Evolutionary conservation across 176 grass and related monocot species (phyloP).

Genomic region (Aechmea fasciata): DNA sequence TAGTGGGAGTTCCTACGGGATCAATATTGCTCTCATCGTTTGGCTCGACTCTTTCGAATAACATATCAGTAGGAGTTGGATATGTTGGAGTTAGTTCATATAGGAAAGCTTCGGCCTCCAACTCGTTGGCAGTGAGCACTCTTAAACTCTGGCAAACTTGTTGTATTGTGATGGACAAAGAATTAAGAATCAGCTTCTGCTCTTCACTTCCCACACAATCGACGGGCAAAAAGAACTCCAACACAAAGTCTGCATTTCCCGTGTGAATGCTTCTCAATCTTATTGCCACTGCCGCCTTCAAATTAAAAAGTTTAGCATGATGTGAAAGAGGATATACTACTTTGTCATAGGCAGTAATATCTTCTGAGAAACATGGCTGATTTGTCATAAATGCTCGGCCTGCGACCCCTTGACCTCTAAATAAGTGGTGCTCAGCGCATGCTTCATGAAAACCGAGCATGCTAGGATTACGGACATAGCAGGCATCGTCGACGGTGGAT

Average conservation of each 20-base stretch:
- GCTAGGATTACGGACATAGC: conserved; percentile 35
- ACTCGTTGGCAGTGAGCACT: conserved; percentile 47
- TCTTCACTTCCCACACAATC: conserved; percentile 39
- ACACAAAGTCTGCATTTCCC: conserved; percentile 56
- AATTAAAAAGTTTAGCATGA: conserved; percentile 73
- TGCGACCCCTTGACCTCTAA: conserved; percentile 77
- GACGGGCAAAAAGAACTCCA: conserved; percentile 86
- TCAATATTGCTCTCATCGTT: too few relatives aligned
- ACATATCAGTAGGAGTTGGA: neutral
- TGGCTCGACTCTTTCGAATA: conserved; percentile 20
- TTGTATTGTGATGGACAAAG: conserved; percentile 65
- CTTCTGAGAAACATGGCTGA: conserved; percentile 63
- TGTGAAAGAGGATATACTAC: conserved; percentile 73
- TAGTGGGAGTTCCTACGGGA: neutral
- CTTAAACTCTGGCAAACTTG: conserved; percentile 46
- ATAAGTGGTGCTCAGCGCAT: conserved; percentile 92
- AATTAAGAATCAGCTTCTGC: conserved; percentile 60
- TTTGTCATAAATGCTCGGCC: conserved; percentile 74
- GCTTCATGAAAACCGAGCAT: conserved; percentile 65
- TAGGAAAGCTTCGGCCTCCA: conserved; percentile 37
- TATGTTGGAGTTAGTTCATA: conserved; percentile 6
- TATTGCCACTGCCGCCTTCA: conserved; percentile 77
- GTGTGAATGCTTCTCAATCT: conserved; percentile 43
- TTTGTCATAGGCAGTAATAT: conserved; percentile 60
- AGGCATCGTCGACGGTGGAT: conserved; percentile 72